These are phyloP conservation scores for Saturnispora bothae DNA, from an alignment of 805 yeast species.

Conservation along the genomic window DNA sequence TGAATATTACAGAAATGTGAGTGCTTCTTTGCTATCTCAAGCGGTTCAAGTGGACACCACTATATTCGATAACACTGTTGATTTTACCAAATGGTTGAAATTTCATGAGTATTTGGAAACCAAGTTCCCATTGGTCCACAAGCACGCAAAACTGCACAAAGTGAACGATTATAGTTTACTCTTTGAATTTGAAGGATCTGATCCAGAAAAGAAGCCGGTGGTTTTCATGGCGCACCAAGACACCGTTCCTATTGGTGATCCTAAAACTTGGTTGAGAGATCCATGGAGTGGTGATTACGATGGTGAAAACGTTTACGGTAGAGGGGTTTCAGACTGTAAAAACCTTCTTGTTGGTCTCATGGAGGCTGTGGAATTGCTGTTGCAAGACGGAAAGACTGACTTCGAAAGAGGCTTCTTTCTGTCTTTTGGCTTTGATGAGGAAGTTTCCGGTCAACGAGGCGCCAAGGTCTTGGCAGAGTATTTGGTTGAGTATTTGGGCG, in stretches of 20 bases:
- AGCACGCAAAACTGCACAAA: slow-evolving; percentile 25
- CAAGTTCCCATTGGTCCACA: slow-evolving; percentile 32
- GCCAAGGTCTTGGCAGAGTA: slow-evolving; percentile 35
- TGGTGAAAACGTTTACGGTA: slow-evolving; percentile 28
- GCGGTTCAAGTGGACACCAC: slow-evolving; percentile 46
- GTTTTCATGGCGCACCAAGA: slow-evolving; percentile 41
- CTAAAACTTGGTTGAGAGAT: slow-evolving; percentile 29
- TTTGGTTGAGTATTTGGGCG: slow-evolving; percentile 30
- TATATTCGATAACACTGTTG: slow-evolving; percentile 20
- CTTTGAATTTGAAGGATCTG: slow-evolving; percentile 32
- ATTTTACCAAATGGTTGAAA: slow-evolving; percentile 13
- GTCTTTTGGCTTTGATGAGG: slow-evolving; percentile 76
- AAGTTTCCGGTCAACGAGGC: slow-evolving; percentile 54
- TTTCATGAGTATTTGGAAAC: slow-evolving; percentile 24
- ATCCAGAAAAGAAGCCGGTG: slow-evolving; percentile 31
- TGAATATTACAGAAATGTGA: slow-evolving; percentile 24
- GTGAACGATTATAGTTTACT: slow-evolving; percentile 36
- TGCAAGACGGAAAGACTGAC: slow-evolving; percentile 40
- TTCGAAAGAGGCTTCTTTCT: slow-evolving; percentile 45
- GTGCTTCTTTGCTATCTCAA: slow-evolving; percentile 35
- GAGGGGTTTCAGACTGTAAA: slow-evolving; percentile 34
- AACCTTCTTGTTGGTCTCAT: slow-evolving; percentile 31
- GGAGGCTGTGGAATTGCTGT: slow-evolving; percentile 49
- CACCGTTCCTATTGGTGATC: slow-evolving; percentile 36
- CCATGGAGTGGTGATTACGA: slow-evolving; percentile 30